Conservation (phyloP, 768 basidiomycete species). For the Lactarius trivialis region DNA sequence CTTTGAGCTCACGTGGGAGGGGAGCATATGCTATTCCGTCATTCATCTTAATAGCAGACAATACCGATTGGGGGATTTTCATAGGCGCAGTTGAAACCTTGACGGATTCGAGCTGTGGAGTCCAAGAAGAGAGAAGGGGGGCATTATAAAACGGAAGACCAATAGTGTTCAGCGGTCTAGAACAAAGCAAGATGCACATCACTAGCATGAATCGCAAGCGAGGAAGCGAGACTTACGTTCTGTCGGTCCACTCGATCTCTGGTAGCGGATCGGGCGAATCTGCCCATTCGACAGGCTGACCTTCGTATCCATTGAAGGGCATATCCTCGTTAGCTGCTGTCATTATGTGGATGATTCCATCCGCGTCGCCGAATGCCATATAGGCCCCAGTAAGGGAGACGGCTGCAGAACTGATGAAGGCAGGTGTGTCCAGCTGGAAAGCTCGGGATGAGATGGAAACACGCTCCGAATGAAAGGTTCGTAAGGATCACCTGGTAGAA, state of each 20-base stretch:
- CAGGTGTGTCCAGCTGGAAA: slow-evolving; percentile 58
- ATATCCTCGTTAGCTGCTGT: slow-evolving; percentile 60
- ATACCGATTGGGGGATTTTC: slow-evolving; percentile 73
- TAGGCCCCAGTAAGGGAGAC: slow-evolving; percentile 86
- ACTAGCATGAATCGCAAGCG: not conserved
- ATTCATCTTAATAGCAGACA: slow-evolving; percentile 74
- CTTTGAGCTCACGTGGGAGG: slow-evolving; percentile 78
- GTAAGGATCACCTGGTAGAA: slow-evolving; percentile 66
- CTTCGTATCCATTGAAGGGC: slow-evolving; percentile 88
- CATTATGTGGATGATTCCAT: slow-evolving; percentile 77
- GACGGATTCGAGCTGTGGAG: slow-evolving; percentile 47
- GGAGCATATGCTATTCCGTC: slow-evolving; percentile 88
- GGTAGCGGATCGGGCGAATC: slow-evolving; percentile 63
- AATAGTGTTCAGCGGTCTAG: slow-evolving; percentile 79
- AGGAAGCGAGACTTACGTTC: slow-evolving; percentile 66
- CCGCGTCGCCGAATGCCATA: slow-evolving; percentile 86
- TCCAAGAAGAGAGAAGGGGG: slow-evolving; percentile 63
- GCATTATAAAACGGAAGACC: slow-evolving; percentile 82
- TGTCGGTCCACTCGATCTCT: slow-evolving; percentile 72
- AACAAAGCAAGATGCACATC: not conserved
- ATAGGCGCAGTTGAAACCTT: slow-evolving; percentile 57
- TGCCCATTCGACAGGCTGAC: slow-evolving; percentile 80
- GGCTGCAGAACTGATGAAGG: slow-evolving; percentile 73
- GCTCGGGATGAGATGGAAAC: not conserved
- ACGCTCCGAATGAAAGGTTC: not conserved